Evolutionary conservation across 768 basidiomycete species (phyloP), one percentile per base, ranked within the genome.

Genomic region (Boletales sp.): DNA sequence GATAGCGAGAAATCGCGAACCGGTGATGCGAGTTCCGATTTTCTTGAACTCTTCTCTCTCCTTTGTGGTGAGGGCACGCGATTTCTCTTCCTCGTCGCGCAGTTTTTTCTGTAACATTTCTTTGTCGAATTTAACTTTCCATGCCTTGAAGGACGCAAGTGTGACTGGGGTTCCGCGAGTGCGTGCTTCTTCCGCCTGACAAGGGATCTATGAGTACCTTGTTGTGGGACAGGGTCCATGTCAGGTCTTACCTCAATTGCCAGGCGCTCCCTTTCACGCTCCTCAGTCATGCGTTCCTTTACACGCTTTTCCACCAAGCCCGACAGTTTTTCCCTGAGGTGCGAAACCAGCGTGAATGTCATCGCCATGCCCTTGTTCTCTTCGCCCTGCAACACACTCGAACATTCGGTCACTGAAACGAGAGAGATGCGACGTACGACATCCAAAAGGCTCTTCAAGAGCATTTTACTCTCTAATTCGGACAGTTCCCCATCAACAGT

Each of bases 281-380:
- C 90, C 60, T 81, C 83, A 55, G 75, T 73, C 47, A 76, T 74
- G 54, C 71, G 75, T 51, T 68, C 76, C 49, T 83, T 83, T 17
- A 73, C 74, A 55, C 90, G 80, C 39, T 69, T 61, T 35, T 77
- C 78, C 33, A 92, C 79, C 21, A 94, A 70, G 15, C 64, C 61
- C 5, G 84, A 79, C 14, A 97, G 72, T 44, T 81, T 75, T 68
- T 97, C 94, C 56, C 88, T 78, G 40, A 96, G 78, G 59, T 88
- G 85, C 0, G 89, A 86, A 11, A 93, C 85, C 15, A 99, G 75
- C 0, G 95, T 93, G 64, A 96, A 99, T 15, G 94, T 94, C 94
- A 98, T 97, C 3, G 96, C 94, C 87, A 94, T 94, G 38, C 92
- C 92, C 18, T 91, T 61, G 66, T 89, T 93, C 63, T 94, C 91